A percentile compares a stretch with the other conserved stretches of the same genome.
Conservation (phyloP, 176 grass and related monocot species). For the Ananas comosus region DNA sequence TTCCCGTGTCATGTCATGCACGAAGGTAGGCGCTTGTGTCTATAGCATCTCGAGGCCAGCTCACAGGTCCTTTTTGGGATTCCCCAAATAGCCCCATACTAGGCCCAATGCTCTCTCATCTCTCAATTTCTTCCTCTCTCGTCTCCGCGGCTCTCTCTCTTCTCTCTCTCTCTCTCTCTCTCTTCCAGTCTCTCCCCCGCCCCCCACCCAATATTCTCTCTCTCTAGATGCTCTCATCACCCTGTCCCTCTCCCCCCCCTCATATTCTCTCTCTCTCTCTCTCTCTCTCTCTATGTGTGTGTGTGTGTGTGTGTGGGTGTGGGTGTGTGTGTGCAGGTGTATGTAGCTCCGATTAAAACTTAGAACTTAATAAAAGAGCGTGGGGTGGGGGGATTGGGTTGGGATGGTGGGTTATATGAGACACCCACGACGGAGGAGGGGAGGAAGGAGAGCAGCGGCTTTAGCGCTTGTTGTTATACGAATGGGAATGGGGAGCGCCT, state of each 20-base stretch:
- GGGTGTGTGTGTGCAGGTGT: no score
- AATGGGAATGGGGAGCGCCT: conserved; percentile 7
- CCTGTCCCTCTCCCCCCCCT: no score
- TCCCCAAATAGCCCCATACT: conserved; percentile 11
- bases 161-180: background rate
- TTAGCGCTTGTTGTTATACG: no score
- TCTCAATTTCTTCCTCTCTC: no score
- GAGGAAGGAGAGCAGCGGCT: background rate
- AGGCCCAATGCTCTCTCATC: background rate
- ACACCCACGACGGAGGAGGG: background rate
- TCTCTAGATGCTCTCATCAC: no score
- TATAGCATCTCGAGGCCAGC: conserved; percentile 12
- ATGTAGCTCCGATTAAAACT: no score
- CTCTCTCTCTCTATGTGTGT: no score
- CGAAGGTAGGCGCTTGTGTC: conserved; percentile 1
- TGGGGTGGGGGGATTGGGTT: background rate
- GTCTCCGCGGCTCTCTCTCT: no score
- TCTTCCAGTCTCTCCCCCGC: no score
- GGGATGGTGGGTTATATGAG: background rate
- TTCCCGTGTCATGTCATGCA: conserved; percentile 21
- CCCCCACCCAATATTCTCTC: no score
- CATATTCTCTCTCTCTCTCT: background rate
- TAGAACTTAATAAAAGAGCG: background rate
- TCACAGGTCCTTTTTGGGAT: conserved; percentile 7
- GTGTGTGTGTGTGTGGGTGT: no score